Conservation (phyloP, 148 eudicot genomes). For the Chenopodium quinoa region DNA sequence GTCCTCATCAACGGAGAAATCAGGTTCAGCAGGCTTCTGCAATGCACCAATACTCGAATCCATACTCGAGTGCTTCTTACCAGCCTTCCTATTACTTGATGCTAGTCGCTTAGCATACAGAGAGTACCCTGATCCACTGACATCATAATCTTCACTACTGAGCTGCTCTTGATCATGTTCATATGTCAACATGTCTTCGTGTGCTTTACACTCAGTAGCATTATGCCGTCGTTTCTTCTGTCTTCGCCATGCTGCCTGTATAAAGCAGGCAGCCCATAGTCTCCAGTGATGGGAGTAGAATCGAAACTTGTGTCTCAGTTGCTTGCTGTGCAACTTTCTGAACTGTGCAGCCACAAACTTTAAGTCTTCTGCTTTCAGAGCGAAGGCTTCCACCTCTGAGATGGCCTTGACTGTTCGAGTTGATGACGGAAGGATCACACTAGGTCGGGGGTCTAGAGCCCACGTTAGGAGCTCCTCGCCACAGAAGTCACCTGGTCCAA, state of each 20-base stretch:
- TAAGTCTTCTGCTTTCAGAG: slow-evolving; percentile 63
- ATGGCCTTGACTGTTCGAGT: slow-evolving; percentile 77
- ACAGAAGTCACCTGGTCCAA: slow-evolving; percentile 77
- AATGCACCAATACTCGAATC: slow-evolving; percentile 41
- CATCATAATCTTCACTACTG: slow-evolving; percentile 16
- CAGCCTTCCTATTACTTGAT: slow-evolving; percentile 39
- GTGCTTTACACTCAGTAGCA: slow-evolving; percentile 35
- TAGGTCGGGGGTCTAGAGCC: slow-evolving; percentile 66
- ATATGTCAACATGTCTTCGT: slow-evolving; percentile 7
- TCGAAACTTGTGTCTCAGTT: slow-evolving; percentile 66
- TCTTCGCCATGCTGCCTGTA: slow-evolving; percentile 80
- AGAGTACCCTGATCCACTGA: slow-evolving; percentile 30
- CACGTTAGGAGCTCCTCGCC: slow-evolving; percentile 85
- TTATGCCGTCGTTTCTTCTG: slow-evolving; percentile 36
- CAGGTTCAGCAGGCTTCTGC: slow-evolving; percentile 86
- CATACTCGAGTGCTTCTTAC: slow-evolving; percentile 29
- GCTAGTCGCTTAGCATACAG: slow-evolving; percentile 44
- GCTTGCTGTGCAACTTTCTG: slow-evolving; percentile 71
- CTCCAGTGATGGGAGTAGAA: slow-evolving; percentile 88
- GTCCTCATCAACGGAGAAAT: slow-evolving; percentile 74
- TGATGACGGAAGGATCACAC: slow-evolving; percentile 65
- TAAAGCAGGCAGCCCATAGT: slow-evolving; percentile 76
- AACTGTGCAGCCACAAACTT: slow-evolving; percentile 75
- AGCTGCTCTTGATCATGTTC: slow-evolving; percentile 7
- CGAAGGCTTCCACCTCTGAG: slow-evolving; percentile 81